Conservation (phyloP, 306 rosid genomes). For the Casuarina cunninghamiana region DNA sequence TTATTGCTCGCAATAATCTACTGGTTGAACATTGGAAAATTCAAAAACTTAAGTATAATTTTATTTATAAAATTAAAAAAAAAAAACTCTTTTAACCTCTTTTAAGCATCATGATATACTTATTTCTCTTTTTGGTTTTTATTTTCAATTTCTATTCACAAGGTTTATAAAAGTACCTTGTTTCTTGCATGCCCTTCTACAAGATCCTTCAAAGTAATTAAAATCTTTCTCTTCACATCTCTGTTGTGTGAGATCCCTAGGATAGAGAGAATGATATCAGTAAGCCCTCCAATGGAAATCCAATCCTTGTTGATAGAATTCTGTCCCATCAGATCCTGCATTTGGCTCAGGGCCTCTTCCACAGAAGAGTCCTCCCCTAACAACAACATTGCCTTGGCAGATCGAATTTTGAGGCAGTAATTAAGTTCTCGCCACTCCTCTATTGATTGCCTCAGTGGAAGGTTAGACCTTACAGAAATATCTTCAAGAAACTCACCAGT, state of each 20-base stretch:
- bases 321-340: conserved; percentile 60
- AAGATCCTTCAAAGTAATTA: conserved; percentile 60
- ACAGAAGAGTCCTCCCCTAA: conserved; percentile 34
- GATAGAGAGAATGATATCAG: conserved; percentile 49
- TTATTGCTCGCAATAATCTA: too few species aligned
- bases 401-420: conserved; percentile 63
- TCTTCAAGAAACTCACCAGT: conserved; percentile 64
- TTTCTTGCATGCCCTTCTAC: conserved; percentile 75
- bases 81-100: background rate
- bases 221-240: conserved; percentile 54
- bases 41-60: too few species aligned
- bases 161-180: conserved; percentile 43
- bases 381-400: conserved; percentile 44
- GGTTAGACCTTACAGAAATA: conserved; percentile 54
- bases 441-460: conserved; percentile 69
- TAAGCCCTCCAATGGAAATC: conserved; percentile 64
- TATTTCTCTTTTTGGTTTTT: background rate
- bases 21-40: too few species aligned
- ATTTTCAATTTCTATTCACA: background rate
- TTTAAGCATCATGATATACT: background rate
- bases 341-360: conserved; percentile 50
- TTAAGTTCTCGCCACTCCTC: conserved; percentile 88
- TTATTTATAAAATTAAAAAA: too few species aligned
- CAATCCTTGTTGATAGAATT: conserved; percentile 81
- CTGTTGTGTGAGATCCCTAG: conserved; percentile 48